phyloP scores from a whole-genome alignment of 345 rosid genomes.

The Syzygium aqueum region DNA sequence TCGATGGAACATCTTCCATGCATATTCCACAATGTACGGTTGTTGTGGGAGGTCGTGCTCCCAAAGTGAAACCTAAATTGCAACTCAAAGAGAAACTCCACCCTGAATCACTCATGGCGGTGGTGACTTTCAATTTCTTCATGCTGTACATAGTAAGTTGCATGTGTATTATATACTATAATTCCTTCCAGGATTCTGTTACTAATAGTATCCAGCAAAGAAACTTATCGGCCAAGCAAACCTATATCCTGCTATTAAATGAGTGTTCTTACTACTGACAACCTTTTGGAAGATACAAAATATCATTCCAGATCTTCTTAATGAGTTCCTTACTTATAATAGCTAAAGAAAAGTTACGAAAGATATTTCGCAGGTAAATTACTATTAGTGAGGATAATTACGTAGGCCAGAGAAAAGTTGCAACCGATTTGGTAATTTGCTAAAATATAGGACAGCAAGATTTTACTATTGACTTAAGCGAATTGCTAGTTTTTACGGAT shows the following conservation, averaged over 20 bases:
- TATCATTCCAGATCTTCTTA: neutral
- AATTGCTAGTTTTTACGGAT: neutral
- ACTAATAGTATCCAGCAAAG: neutral
- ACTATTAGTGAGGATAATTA: neutral
- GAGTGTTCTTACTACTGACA: neutral
- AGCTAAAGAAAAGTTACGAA: neutral
- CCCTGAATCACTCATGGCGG: neutral
- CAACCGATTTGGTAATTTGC: neutral
- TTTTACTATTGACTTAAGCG: neutral
- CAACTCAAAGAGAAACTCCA: neutral
- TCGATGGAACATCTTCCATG: neutral
- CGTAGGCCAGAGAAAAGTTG: neutral
- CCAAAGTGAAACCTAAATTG: neutral
- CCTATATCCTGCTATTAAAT: neutral
- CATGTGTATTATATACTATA: neutral
- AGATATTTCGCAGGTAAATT: neutral
- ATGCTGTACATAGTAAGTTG: neutral
- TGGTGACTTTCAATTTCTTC: neutral
- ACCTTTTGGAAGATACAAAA: neutral
- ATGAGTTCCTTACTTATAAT: neutral
- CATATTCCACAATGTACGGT: neutral
- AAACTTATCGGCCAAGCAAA: neutral
- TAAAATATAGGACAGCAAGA: neutral
- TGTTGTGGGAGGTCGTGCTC: rapidly evolving
- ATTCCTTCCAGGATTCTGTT: neutral